Base-by-base conservation (phyloP, 2,329 filamentous ascomycete species). In the Bipolaris cookei region DNA sequence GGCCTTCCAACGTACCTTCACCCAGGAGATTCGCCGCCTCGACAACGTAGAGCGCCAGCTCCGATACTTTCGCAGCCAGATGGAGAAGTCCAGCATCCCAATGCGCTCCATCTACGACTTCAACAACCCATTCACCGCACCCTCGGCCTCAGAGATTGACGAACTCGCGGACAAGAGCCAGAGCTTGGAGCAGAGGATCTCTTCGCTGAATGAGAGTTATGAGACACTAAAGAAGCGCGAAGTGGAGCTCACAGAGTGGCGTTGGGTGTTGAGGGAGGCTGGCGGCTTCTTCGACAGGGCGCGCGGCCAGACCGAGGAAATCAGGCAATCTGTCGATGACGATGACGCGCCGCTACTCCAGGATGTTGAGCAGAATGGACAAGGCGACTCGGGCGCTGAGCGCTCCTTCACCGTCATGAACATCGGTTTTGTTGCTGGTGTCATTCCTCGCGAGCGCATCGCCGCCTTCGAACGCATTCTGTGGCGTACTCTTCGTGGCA, bases 31-130 rank as follows among this genome's bases (percentile, higher is more conserved):
- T 67, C 89, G 96, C 74, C 88, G 95, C 63, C 88, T 99, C 58
- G 95, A 99, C 79, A 99, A 99, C 84, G 92, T 98, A 62, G 95
- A 99, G 81, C 88, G 95, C 76, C 95, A 99, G 79, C 88, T 99
- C 70, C 91, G 91, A 69, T 99, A 96, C 82, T 99, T 99, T 80
- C 90, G 94, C 70, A 77, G 87, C 28, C 94, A 99, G 81, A 98
- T 99, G 89, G 92, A 97, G 71, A 98, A 97, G 82, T 87, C 90
- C 43, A 85, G 84, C 56, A 96, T 98, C 64, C 82, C 89, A 48
- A 90, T 97, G 77, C 86, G 92, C 67, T 94, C 93, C 73, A 90
- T 97, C 59, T 92, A 96, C 73, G 90, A 98, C 64, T 96, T 98
- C 75, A 85, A 88, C 68, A 91, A 96, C 74, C 89, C 89, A 53